Conservation (phyloP, 371 early-diverging fungal species). For the Apophysomyces trapeziformis region DNA sequence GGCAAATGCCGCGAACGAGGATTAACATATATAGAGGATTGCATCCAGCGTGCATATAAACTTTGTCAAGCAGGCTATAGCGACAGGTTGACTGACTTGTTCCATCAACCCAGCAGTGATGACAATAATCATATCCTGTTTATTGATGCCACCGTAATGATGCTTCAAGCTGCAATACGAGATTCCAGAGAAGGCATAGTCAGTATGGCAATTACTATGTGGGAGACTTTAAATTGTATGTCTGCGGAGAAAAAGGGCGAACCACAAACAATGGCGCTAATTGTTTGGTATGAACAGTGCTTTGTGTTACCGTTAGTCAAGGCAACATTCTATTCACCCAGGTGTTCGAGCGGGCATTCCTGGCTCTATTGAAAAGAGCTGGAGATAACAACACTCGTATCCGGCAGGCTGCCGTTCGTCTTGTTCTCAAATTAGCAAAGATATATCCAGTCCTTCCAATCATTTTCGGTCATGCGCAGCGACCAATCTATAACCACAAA, state of each 20-base stretch:
- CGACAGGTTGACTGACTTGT: background rate
- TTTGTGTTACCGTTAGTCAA: background rate
- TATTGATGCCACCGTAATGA: slow-evolving; percentile 60
- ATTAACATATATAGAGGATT: slow-evolving; percentile 34
- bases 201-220: slow-evolving; percentile 52
- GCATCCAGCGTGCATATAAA: slow-evolving; percentile 28
- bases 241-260: background rate
- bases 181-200: slow-evolving; percentile 70
- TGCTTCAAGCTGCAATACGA: slow-evolving; percentile 61
- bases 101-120: background rate
- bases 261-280: background rate
- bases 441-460: slow-evolving; percentile 49
- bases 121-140: slow-evolving; percentile 23
- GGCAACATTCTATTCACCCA: background rate
- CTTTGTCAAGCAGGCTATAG: background rate
- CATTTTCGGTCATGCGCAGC: slow-evolving; percentile 40
- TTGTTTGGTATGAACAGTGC: background rate
- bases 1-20: slow-evolving; percentile 52
- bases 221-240: slow-evolving; percentile 62
- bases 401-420: slow-evolving; percentile 42
- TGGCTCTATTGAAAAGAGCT: slow-evolving; percentile 54
- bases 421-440: slow-evolving; percentile 56
- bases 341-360: slow-evolving; percentile 48
- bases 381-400: slow-evolving; percentile 64
- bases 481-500: slow-evolving; percentile 30